Evolutionary conservation across 371 early-diverging fungal species (phyloP).

Genomic region (Dipsacomyces acuminosporus): DNA sequence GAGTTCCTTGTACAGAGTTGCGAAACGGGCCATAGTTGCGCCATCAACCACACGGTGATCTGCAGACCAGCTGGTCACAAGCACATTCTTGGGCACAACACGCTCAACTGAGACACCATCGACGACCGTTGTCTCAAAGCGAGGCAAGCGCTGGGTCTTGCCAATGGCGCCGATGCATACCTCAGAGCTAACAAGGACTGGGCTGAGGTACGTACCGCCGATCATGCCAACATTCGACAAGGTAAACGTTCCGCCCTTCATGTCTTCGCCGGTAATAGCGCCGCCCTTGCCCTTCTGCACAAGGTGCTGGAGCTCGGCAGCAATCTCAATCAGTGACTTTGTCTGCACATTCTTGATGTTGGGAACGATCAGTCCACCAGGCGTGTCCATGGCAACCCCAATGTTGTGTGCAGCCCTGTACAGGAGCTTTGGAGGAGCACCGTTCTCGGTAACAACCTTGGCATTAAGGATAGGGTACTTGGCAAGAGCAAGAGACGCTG

Average conservation of each 20-base stretch:
- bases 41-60: conserved; percentile 98
- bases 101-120: conserved; percentile 49
- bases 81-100: conserved; percentile 68
- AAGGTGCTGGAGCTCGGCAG: conserved; percentile 76
- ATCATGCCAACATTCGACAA: conserved; percentile 93
- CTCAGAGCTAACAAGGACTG: conserved; percentile 82
- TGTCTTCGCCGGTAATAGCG: conserved; percentile 61
- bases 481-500: conserved; percentile 74
- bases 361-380: conserved; percentile 89
- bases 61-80: conserved; percentile 87
- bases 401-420: conserved; percentile 84
- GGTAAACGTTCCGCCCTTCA: conserved; percentile 85
- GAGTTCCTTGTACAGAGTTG: conserved; percentile 74
- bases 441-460: conserved; percentile 47
- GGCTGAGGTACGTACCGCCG: conserved; percentile 87
- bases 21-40: conserved; percentile 92
- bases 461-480: conserved; percentile 91
- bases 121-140: conserved; percentile 53
- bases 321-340: conserved; percentile 88
- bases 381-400: conserved; percentile 96
- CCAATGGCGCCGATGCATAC: conserved; percentile 94
- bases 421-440: conserved; percentile 52
- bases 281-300: conserved; percentile 65
- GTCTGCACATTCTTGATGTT: conserved; percentile 87
- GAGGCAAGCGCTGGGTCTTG: conserved; percentile 74